Conservation (phyloP, 768 basidiomycete species). For the Trametes cinnabarina region DNA sequence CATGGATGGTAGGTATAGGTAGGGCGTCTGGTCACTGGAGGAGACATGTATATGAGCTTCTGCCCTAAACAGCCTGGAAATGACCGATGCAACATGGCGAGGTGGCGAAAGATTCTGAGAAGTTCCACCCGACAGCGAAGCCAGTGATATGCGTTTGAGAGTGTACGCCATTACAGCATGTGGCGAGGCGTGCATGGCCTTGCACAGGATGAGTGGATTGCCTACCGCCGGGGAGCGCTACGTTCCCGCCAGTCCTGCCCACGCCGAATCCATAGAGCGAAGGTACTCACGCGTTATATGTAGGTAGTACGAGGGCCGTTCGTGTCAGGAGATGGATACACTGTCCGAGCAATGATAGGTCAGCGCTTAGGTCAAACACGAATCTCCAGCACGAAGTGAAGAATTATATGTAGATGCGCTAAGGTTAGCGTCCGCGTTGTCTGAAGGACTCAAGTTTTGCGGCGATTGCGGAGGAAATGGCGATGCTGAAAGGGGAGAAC, state of each 20-base stretch:
- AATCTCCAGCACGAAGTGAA: neutral
- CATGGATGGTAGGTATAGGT: slow-evolving; percentile 8
- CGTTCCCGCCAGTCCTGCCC: neutral
- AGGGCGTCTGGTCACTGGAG: slow-evolving; percentile 1
- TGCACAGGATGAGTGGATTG: too few species aligned
- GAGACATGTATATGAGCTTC: slow-evolving; percentile 3
- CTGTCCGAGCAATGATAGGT: neutral
- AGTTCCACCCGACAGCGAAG: neutral
- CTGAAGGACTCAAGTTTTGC: slow-evolving; percentile 41
- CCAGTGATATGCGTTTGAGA: neutral
- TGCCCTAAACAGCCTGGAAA: neutral
- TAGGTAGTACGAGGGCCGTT: neutral
- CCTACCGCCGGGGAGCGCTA: neutral
- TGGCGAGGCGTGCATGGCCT: too few species aligned
- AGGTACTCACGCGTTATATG: neutral
- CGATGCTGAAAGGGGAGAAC: slow-evolving; percentile 1
- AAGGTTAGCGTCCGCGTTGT: slow-evolving; percentile 13
- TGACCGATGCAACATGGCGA: slow-evolving; percentile 5
- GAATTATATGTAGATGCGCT: slow-evolving; percentile 18
- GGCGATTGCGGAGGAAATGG: too few species aligned
- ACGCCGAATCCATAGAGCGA: neutral
- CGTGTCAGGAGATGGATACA: neutral
- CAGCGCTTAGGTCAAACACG: neutral
- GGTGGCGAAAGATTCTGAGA: neutral
- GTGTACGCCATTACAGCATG: neutral